Evolutionary conservation across 2,329 filamentous ascomycete genomes (phyloP).

Genomic region (Pyrenophora seminiperda): DNA sequence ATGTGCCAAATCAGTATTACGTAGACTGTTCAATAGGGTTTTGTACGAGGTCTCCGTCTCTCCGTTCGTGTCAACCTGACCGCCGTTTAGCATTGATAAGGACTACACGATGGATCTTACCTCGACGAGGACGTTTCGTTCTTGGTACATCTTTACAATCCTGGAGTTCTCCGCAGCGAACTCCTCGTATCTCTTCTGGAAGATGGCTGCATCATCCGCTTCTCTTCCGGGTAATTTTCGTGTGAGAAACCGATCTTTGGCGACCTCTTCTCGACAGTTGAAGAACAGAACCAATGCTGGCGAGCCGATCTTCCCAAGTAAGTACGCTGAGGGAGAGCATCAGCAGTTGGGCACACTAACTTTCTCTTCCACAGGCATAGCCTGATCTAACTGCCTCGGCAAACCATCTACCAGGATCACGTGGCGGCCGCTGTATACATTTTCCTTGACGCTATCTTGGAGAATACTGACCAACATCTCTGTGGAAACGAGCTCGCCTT

Average conservation of each 20-base stretch:
- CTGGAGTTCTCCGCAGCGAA: slow-evolving; percentile 1
- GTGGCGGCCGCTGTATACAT: background rate
- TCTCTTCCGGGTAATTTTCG: slow-evolving; percentile 11
- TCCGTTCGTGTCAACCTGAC: slow-evolving; percentile 6
- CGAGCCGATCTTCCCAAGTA: background rate
- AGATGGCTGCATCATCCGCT: slow-evolving; percentile 4
- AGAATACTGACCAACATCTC: too few relatives aligned
- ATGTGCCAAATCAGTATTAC: background rate
- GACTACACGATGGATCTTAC: background rate
- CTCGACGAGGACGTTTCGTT: slow-evolving; percentile 3
- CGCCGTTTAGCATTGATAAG: background rate
- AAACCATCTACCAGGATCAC: slow-evolving; percentile 8
- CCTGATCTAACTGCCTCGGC: slow-evolving; percentile 8
- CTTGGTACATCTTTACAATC: too few relatives aligned
- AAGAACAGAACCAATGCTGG: slow-evolving; percentile 9
- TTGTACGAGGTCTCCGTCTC: slow-evolving; percentile 7
- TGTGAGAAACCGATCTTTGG: slow-evolving; percentile 8
- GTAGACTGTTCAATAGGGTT: background rate
- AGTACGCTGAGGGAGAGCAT: too few relatives aligned
- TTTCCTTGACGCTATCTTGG: too few relatives aligned
- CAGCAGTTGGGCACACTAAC: background rate
- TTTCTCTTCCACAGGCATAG: slow-evolving; percentile 3
- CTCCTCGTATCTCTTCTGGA: background rate
- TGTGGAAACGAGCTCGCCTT: too few relatives aligned
- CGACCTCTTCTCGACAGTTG: slow-evolving; percentile 4